Conservation (phyloP, 2,329 filamentous ascomycete species). For the Berkeleyomyces basicola region DNA sequence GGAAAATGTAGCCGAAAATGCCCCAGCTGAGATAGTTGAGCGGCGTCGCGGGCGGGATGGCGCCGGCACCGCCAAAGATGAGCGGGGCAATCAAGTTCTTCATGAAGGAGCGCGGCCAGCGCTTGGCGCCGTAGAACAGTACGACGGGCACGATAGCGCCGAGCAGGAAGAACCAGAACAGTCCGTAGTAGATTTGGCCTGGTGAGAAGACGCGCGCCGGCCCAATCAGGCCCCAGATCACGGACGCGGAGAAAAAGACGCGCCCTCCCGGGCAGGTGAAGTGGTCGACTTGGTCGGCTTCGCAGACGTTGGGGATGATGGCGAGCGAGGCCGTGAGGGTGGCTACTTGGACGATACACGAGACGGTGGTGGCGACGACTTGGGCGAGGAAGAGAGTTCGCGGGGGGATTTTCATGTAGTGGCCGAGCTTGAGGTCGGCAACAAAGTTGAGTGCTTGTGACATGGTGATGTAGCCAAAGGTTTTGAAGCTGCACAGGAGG, state of each 20-base stretch:
- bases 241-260: constrained; percentile 48
- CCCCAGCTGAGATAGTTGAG: constrained; percentile 64
- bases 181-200: constrained; percentile 42
- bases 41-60: constrained; percentile 50
- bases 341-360: constrained; percentile 47
- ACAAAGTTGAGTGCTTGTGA: constrained; percentile 48
- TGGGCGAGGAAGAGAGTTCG: constrained; percentile 51
- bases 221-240: constrained; percentile 52
- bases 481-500: constrained; percentile 34
- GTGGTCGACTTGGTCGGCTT: constrained; percentile 35
- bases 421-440: constrained; percentile 51
- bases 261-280: constrained; percentile 48
- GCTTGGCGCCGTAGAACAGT: constrained; percentile 33
- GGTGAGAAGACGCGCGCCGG: constrained; percentile 47
- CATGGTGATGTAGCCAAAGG: constrained; percentile 47
- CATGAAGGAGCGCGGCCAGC: constrained; percentile 33
- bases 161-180: constrained; percentile 42
- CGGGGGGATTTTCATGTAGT: constrained; percentile 58
- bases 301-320: constrained; percentile 49
- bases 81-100: constrained; percentile 43
- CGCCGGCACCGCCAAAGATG: constrained; percentile 42
- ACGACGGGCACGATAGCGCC: constrained; percentile 36
- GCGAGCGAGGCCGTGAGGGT: constrained; percentile 45
- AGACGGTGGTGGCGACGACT: constrained; percentile 47
- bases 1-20: constrained; percentile 53